Conservation (phyloP, 1,284 basidiomycete species). For the Sanguinoderma infundibulare region DNA sequence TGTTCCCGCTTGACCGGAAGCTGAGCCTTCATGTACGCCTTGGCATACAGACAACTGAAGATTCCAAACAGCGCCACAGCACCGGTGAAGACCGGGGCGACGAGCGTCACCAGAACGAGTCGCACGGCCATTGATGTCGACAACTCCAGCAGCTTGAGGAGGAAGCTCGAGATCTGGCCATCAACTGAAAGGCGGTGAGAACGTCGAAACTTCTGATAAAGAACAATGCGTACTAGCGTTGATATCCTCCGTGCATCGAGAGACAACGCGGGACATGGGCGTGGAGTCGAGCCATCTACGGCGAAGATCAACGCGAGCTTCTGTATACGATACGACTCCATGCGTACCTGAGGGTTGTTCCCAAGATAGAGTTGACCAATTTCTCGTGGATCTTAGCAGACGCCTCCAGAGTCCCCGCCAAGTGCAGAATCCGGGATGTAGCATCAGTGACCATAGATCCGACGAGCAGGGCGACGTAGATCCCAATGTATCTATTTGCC, state of each 20-base stretch:
- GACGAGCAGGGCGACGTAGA: constrained; percentile 44
- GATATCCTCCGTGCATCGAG: constrained; percentile 61
- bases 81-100: constrained; percentile 46
- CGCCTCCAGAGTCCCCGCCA: constrained; percentile 48
- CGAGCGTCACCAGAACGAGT: constrained; percentile 44
- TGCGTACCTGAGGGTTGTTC: constrained; percentile 51
- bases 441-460: constrained; percentile 32
- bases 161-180: constrained; percentile 27
- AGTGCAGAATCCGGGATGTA: constrained; percentile 33
- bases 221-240: constrained; percentile 32
- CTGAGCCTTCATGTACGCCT: constrained; percentile 72
- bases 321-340: neutral
- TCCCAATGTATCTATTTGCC: constrained; percentile 41
- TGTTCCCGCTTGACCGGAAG: constrained; percentile 75
- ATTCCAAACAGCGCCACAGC: constrained; percentile 43
- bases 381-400: constrained; percentile 56
- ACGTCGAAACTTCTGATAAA: neutral
- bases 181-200: constrained; percentile 24
- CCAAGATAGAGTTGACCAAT: constrained; percentile 56
- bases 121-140: constrained; percentile 39
- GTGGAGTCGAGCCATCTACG: constrained; percentile 53
- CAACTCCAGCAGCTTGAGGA: constrained; percentile 30
- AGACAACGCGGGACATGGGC: constrained; percentile 55
- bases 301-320: neutral
- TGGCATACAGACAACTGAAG: constrained; percentile 47